Evolutionary conservation across 2,329 filamentous ascomycete species (phyloP).

Genomic region (Sporothrix dimorphospora): DNA sequence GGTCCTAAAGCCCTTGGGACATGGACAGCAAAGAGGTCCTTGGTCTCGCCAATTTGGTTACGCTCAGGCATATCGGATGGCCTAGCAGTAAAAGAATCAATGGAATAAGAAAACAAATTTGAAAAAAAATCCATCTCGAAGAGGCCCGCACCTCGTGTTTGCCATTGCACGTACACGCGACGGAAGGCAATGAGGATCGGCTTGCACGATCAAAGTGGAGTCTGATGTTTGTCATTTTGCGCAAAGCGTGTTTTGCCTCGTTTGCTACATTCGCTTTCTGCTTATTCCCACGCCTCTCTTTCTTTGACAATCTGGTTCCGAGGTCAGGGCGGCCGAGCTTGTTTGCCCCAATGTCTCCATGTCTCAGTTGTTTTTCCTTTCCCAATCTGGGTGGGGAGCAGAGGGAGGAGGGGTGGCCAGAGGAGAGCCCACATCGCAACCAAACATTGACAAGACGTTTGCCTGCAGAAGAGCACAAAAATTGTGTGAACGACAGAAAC

Average conservation of each 20-base stretch:
- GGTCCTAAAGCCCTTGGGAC: not conserved
- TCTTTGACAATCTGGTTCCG: not conserved
- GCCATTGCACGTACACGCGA: not conserved
- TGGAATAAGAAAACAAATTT: not conserved
- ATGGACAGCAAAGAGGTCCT: not conserved
- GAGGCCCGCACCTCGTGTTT: not conserved
- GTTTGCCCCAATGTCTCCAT: not conserved
- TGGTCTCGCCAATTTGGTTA: not conserved
- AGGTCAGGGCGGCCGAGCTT: not conserved
- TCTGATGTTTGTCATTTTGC: not conserved
- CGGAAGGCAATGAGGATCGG: not conserved
- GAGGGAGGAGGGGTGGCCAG: not conserved
- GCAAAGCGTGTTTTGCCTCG: conserved; percentile 9
- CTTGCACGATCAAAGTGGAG: not conserved
- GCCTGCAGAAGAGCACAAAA: not conserved
- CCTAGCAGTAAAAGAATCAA: not conserved
- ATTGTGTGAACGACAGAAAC: not conserved
- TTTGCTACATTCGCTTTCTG: not conserved
- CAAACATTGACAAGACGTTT: not conserved
- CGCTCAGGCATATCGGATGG: not conserved
- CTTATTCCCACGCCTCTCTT: not conserved
- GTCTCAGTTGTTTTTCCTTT: not conserved
- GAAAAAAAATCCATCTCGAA: not conserved
- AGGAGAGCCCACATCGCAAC: not conserved
- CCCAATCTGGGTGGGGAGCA: not conserved